Base-by-base conservation (phyloP, 2,329 filamentous ascomycete species). In the Ophiostoma montium region DNA sequence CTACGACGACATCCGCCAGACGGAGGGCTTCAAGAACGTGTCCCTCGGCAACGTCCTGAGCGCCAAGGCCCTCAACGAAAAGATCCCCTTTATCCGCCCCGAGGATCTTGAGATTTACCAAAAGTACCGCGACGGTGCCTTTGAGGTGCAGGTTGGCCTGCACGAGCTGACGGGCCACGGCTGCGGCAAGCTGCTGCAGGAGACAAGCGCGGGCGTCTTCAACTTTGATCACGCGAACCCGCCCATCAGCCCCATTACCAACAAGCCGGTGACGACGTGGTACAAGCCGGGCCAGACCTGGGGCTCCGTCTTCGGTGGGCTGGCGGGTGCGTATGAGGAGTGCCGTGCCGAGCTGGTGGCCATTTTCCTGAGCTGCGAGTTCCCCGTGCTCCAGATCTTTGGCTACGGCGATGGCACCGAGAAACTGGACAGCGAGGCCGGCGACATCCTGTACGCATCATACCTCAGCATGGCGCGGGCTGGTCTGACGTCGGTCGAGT, bases 241-340 rank as follows among this genome's bases (percentile, higher is more conserved):
- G 8, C 90, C 90, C 1, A 68, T 86, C 47, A 94, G 80, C 59
- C 90, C 89, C 1, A 65, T 95, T 36, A 86, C 80, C 5, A 73
- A 78, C 53, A 82, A 90, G 64, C 84, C 85, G 1, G 72, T 95
- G 44, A 77, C 76, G 2, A 86, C 83, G 1, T 95, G 84, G 81
- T 96, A 96, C 70, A 94, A 92, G 66, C 87, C 87, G 2, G 88
- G 88, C 3, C 86, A 95, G 65, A 96, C 90, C 0, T 96, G 89
- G 89, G 85, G 86, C 50, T 87, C 82, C 5, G 86, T 95, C 0
- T 96, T 96, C 60, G 88, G 89, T 23, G 78, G 84, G 53, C 78
- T 94, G 55, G 87, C 89, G 35, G 86, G 84, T 3, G 86, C 82
- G 15, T 95, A 95, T 60, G 90, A 96, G 55, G 90, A 96, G 65